These are phyloP conservation scores for Copromyces sp. DNA, from an alignment of 495 filamentous ascomycete genomes.

Conservation along the genomic window DNA sequence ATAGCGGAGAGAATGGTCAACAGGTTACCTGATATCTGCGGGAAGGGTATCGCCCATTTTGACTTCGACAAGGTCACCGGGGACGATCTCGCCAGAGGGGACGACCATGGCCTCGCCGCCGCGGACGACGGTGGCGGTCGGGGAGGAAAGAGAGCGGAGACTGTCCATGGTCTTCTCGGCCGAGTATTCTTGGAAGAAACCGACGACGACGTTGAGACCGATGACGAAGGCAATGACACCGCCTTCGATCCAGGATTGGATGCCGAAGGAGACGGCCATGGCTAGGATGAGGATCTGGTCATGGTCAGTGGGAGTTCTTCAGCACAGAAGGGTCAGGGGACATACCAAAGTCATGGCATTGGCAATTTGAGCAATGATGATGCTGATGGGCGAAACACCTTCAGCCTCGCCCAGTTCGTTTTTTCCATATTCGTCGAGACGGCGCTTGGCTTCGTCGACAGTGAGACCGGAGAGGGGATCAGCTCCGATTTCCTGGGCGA, in stretches of 20 bases:
- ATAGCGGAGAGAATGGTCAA: background rate
- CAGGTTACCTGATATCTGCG: slow-evolving; percentile 44
- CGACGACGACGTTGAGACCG: slow-evolving; percentile 62
- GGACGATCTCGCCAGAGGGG: slow-evolving; percentile 76
- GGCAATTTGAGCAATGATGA: slow-evolving; percentile 44
- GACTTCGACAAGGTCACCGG: slow-evolving; percentile 63
- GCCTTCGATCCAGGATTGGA: slow-evolving; percentile 74
- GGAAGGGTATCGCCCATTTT: slow-evolving; percentile 74
- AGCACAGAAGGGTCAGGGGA: background rate
- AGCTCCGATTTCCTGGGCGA: slow-evolving; percentile 48
- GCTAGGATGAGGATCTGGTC: slow-evolving; percentile 57
- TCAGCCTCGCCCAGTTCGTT: slow-evolving; percentile 42
- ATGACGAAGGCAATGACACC: slow-evolving; percentile 77
- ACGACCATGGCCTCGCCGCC: slow-evolving; percentile 58
- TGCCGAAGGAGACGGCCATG: slow-evolving; percentile 74
- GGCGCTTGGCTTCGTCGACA: slow-evolving; percentile 27
- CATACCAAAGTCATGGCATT: slow-evolving; percentile 44
- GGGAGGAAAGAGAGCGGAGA: slow-evolving; percentile 64
- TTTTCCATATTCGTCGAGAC: slow-evolving; percentile 33
- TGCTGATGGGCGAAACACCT: slow-evolving; percentile 40
- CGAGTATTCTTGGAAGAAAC: slow-evolving; percentile 75
- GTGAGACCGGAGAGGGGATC: slow-evolving; percentile 40
- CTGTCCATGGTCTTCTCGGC: slow-evolving; percentile 87
- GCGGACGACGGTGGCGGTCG: slow-evolving; percentile 65
- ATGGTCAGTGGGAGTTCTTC: slow-evolving; percentile 6